Conservation (phyloP, 352 stramenopile genomes). For the Phytophthora fragariaefolia region DNA sequence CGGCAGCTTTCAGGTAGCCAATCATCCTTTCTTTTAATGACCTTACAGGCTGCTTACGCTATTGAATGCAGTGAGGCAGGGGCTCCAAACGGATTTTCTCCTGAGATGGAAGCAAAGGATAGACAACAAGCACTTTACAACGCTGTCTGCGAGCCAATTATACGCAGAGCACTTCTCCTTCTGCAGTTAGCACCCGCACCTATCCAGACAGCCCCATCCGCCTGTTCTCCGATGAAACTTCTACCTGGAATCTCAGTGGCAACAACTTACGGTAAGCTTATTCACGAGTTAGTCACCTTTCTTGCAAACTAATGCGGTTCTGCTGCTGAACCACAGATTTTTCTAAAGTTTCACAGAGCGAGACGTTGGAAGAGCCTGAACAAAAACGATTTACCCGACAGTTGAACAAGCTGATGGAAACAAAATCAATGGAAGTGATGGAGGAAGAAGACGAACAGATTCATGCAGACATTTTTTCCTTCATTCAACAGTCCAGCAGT, state of each 20-base stretch:
- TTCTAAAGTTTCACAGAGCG: conserved; percentile 18
- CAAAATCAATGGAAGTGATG: conserved; percentile 76
- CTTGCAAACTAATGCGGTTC: conserved; percentile 2
- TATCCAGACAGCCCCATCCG: conserved; percentile 31
- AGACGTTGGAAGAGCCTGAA: conserved; percentile 18
- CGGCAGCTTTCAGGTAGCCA: conserved; percentile 60
- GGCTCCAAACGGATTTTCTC: conserved; percentile 33
- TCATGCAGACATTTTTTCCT: conserved; percentile 82
- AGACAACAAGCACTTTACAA: conserved; percentile 79
- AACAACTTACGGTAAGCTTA: conserved; percentile 55
- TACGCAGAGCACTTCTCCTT: conserved; percentile 71
- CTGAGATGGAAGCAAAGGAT: conserved; percentile 67
- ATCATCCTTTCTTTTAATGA: background rate
- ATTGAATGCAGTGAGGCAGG: conserved; percentile 42
- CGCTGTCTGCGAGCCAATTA: conserved; percentile 80
- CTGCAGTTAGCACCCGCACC: conserved; percentile 62
- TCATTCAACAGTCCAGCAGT: conserved; percentile 67
- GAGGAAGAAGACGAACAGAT: conserved; percentile 89
- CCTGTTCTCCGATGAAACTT: conserved; percentile 64
- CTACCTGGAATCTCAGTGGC: conserved; percentile 73
- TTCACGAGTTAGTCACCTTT: background rate
- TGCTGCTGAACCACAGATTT: conserved; percentile 42
- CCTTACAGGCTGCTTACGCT: background rate
- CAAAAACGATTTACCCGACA: conserved; percentile 59
- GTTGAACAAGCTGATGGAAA: conserved; percentile 72